Evolutionary conservation across 306 rosid species (phyloP), one percentile per base, ranked within the genome.

Genomic region (Lathyrus sativus): DNA sequence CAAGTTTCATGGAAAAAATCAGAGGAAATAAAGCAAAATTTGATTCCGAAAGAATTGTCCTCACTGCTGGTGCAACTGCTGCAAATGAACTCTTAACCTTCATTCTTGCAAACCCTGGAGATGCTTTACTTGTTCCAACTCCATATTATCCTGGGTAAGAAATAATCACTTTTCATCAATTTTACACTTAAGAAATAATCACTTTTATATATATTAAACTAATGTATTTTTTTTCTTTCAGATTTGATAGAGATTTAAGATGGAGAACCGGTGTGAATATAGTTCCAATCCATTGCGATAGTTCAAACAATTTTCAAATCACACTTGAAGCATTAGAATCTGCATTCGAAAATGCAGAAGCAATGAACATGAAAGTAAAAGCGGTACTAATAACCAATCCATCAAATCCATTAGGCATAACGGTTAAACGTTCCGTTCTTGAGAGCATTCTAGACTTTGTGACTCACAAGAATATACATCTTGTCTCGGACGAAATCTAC

Each of bases 61-160:
- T 93, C 46, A 90, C 99, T 39, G 99, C 99, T 7, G 99, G 99
- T 22, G 99, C 97, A 9, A 93, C 99, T 13, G 99, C 99, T 0
- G 97, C 96, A 29, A 93, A 90, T 64, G 99, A 93, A 43, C 96
- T 93, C 24, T 71, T 93, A 38, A 93, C 97, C 17, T 88, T 93
- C 85, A 87, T 90, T 54, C 78, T 93, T 0, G 99, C 99, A 1
- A 78, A 93, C 71, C 95, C 97, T 0, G 97, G 99, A 2, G 99
- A 93, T 56, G 91, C 96, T 53, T 71, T 93, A 65, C 93, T 93
- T 3, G 86, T 93, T 57, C 98, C 98, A 11, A 93, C 92, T 4
- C 99, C 99, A 0, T 93, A 88, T 83, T 93, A 93, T 43, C 99
- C 99, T 3, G 99, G 96, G 98, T 92, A 78, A 74, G 83, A 38